Conservation (phyloP, 805 yeast genomes). For the Wickerhamomyces queroliae region DNA sequence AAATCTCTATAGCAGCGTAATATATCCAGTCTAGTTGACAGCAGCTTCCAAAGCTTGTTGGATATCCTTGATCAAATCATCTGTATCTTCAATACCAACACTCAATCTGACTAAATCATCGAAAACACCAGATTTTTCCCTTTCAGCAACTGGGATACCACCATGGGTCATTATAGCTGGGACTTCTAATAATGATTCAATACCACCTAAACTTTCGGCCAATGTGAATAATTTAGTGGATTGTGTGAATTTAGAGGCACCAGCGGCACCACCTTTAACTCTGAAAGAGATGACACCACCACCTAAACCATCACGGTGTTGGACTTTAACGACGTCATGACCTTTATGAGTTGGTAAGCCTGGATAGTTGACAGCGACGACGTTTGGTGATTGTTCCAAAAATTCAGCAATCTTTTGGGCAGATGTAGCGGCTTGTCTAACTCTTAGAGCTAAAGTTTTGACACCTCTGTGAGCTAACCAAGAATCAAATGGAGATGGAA, state of each 20-base stretch:
- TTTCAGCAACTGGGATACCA: slow-evolving; percentile 73
- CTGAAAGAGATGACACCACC: slow-evolving; percentile 92
- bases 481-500: slow-evolving; percentile 86
- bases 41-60: slow-evolving; percentile 50
- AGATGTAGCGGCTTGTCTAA: slow-evolving; percentile 56
- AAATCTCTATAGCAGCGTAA: too few species aligned
- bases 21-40: not conserved
- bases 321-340: slow-evolving; percentile 58
- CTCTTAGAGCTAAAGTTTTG: slow-evolving; percentile 80
- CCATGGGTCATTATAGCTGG: slow-evolving; percentile 93
- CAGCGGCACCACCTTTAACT: slow-evolving; percentile 74
- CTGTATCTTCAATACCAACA: slow-evolving; percentile 82
- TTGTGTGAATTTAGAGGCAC: slow-evolving; percentile 69
- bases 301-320: slow-evolving; percentile 81
- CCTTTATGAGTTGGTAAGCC: slow-evolving; percentile 64
- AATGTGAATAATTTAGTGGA: slow-evolving; percentile 72
- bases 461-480: slow-evolving; percentile 93
- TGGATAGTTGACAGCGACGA: slow-evolving; percentile 74
- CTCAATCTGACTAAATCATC: slow-evolving; percentile 80
- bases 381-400: slow-evolving; percentile 44
- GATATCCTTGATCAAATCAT: slow-evolving; percentile 68
- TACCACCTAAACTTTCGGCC: slow-evolving; percentile 90
- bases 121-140: slow-evolving; percentile 75
- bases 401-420: slow-evolving; percentile 69
- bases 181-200: slow-evolving; percentile 79